These are phyloP conservation scores for Aspergillus versicolor DNA, from an alignment of 2,329 filamentous ascomycete species.

Conservation along the genomic window DNA sequence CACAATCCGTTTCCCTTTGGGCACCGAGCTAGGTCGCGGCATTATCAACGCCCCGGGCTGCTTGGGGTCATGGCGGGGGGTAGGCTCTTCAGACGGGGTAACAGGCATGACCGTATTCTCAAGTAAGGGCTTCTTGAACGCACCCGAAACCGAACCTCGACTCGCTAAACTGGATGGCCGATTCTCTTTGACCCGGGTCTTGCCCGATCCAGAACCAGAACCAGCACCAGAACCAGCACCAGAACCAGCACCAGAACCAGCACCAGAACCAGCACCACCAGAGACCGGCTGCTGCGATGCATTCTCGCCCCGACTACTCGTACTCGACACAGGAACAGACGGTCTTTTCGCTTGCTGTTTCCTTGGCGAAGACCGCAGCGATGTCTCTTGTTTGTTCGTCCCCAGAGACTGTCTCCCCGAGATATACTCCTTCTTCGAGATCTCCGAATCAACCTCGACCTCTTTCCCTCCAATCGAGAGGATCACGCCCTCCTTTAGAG, in stretches of 20 bases:
- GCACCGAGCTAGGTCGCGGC: slow-evolving; percentile 57
- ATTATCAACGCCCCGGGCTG: slow-evolving; percentile 64
- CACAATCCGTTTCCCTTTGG: slow-evolving; percentile 64
- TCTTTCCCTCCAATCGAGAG: slow-evolving; percentile 67
- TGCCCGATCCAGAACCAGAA: slow-evolving; percentile 6
- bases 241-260: no score
- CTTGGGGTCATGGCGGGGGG: slow-evolving; percentile 65
- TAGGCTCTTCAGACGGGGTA: slow-evolving; percentile 47
- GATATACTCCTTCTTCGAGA: slow-evolving; percentile 61
- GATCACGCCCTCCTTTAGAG: slow-evolving; percentile 59
- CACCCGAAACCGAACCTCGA: slow-evolving; percentile 44
- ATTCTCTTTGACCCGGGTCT: slow-evolving; percentile 16
- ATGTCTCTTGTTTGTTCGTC: slow-evolving; percentile 24
- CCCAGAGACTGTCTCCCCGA: slow-evolving; percentile 30
- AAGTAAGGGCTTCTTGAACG: slow-evolving; percentile 64
- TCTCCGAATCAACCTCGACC: slow-evolving; percentile 63
- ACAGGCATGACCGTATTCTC: slow-evolving; percentile 52
- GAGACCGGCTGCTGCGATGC: slow-evolving; percentile 1
- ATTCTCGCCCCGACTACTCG: slow-evolving; percentile 7
- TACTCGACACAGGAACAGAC: slow-evolving; percentile 16
- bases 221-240: no score
- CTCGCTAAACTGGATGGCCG: slow-evolving; percentile 16
- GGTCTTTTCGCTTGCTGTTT: slow-evolving; percentile 19
- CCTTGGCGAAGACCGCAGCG: slow-evolving; percentile 18
- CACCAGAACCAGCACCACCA: not conserved